These are phyloP conservation scores for Pyrus communis DNA, from an alignment of 306 rosid genomes.

Conservation along the genomic window DNA sequence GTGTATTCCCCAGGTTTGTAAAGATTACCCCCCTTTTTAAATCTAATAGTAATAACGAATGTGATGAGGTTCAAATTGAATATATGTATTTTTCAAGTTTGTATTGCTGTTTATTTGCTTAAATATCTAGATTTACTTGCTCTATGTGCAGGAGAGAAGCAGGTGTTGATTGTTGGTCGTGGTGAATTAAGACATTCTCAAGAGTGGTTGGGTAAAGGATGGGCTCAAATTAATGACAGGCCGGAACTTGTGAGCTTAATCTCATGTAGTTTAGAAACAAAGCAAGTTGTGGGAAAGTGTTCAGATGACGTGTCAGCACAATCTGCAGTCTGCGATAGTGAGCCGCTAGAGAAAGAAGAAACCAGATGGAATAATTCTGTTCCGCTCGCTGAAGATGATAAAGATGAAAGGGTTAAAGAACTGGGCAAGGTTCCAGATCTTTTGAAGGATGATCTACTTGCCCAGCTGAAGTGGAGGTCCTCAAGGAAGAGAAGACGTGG, in stretches of 20 bases:
- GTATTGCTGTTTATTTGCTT: neutral
- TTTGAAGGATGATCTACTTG: constrained; percentile 42
- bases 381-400: constrained; percentile 14
- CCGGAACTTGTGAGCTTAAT: constrained; percentile 50
- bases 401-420: constrained; percentile 20
- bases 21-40: neutral
- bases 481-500: constrained; percentile 54
- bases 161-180: constrained; percentile 24
- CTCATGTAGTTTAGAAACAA: constrained; percentile 17
- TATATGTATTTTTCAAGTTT: neutral
- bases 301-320: neutral
- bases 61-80: neutral
- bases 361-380: neutral
- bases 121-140: neutral
- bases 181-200: constrained; percentile 51
- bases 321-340: constrained; percentile 15
- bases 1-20: constrained; percentile 74
- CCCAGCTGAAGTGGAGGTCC: constrained; percentile 59
- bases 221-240: constrained; percentile 46
- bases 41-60: neutral
- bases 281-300: constrained; percentile 16
- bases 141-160: constrained; percentile 56
- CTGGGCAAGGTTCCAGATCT: constrained; percentile 37
- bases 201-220: constrained; percentile 67
- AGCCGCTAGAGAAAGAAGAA: constrained; percentile 19